Evolutionary conservation across 208 protist genomes (phyloP).

Genomic region (Endotrypanum monterogeii): DNA sequence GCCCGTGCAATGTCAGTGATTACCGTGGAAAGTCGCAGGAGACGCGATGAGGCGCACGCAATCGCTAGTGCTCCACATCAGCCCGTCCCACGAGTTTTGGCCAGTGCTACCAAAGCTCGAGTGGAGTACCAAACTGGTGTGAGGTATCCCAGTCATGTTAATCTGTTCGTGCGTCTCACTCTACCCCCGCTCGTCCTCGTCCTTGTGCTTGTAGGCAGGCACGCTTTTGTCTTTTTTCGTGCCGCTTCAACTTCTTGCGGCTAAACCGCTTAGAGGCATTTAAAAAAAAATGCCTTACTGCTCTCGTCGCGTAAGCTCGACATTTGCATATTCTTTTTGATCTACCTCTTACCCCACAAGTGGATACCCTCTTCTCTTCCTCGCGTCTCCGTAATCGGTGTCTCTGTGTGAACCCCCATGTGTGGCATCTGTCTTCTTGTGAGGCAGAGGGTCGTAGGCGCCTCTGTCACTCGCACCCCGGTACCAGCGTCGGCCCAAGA

Average conservation of each 20-base stretch:
- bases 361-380: not conserved
- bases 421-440: constrained; percentile 36
- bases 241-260: not conserved
- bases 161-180: not conserved
- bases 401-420: constrained; percentile 2
- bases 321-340: not conserved
- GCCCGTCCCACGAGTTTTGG: not conserved
- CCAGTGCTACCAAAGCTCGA: too few relatives aligned
- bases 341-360: not conserved
- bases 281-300: too few relatives aligned
- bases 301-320: not conserved
- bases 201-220: not conserved
- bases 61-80: not conserved
- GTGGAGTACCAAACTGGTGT: too few relatives aligned
- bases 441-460: constrained; percentile 24
- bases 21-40: not conserved
- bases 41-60: not conserved
- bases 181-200: not conserved
- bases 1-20: not conserved
- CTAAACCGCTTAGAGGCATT: too few relatives aligned
- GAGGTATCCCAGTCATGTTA: too few relatives aligned
- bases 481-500: not conserved
- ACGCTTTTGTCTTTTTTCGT: not conserved
- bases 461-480: not conserved
- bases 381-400: not conserved